Conservation (phyloP, 768 basidiomycete species). For the Suillus sp. region DNA sequence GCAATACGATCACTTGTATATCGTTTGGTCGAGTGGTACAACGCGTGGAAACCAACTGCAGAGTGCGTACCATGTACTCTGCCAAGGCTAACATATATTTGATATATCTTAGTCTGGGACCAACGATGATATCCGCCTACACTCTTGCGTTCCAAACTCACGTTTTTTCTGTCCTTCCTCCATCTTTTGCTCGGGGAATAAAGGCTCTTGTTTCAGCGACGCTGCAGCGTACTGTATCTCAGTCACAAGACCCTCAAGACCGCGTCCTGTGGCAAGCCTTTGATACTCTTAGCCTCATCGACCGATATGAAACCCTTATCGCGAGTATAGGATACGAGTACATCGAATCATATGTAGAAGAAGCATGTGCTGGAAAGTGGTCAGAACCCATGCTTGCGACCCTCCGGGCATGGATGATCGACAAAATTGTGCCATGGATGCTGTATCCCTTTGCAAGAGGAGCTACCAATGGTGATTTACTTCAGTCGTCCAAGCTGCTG, state of each 20-base stretch:
- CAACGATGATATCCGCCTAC: conserved; percentile 61
- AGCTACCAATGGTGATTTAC: conserved; percentile 50
- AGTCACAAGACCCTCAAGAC: conserved; percentile 34
- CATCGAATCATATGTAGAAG: conserved; percentile 74
- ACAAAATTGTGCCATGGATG: conserved; percentile 86
- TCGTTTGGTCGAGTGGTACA: conserved; percentile 70
- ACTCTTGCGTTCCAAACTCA: conserved; percentile 73
- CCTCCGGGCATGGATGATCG: conserved; percentile 76
- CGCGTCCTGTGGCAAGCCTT: conserved; percentile 57
- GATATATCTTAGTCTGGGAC: conserved; percentile 50
- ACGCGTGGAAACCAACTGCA: conserved; percentile 67
- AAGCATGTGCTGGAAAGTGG: conserved; percentile 72
- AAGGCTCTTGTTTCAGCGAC: conserved; percentile 66
- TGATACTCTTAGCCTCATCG: conserved; percentile 72
- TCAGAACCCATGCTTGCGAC: conserved; percentile 59
- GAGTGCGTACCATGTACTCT: conserved; percentile 48
- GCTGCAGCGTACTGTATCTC: conserved; percentile 35
- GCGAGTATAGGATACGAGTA: conserved; percentile 83
- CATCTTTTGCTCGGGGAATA: conserved; percentile 67
- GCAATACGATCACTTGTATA: conserved; percentile 57
- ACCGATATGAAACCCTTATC: conserved; percentile 82
- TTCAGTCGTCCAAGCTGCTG: conserved; percentile 13
- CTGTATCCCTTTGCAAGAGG: conserved; percentile 73
- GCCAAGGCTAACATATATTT: conserved; percentile 14
- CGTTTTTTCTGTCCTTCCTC: conserved; percentile 70